Base-by-base conservation (phyloP, 176 grass and related monocot species). In the Triticum monococcum region DNA sequence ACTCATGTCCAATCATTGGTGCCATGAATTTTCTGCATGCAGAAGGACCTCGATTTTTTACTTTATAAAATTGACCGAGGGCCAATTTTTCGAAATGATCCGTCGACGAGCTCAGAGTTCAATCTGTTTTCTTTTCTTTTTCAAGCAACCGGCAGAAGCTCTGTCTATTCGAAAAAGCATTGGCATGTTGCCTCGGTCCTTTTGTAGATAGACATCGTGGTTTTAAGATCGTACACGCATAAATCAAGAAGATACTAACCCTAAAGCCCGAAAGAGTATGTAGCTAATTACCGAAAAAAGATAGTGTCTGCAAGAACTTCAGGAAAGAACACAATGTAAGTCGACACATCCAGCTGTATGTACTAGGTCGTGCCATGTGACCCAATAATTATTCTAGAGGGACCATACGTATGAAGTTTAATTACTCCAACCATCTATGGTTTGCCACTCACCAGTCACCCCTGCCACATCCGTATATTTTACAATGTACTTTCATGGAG, bases 361-460 rank as follows among this genome's bases (percentile, higher is more conserved):
- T 72, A 78, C 63, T 78, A 72, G 64, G 52, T 32, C 64, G 70
- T 65, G 79, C 45, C 79, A 83, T 45, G 79, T 90, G 74, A 45
- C 32, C 65, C 74, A 87, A 67, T 83, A 60, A 87, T 59, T 79
- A 22, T 87, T 79, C 30, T 31, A 65, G 79, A 66, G 63, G 84
- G 84, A 71, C 79, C 79, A 82, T 64, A 43, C 32, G 41, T 4
- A 67, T 52, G 48, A 6, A 17, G 4, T 17, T 52, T 52, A 45
- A 65, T 87, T 50, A 79, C 78, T 79, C 37, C 57, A 59, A 20
- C 24, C 66, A 79, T 86, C 78, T 83, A 90, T 83, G 40, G 64
- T 56, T 79, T 83, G 84, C 9, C 71, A 52, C 88, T 52, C 5
- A 18, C 48, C 14, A 2, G 48, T 84, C 16, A 28, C 12, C 67